These are phyloP conservation scores for Crotalaria pallida DNA, from an alignment of 306 rosid genomes.

Conservation along the genomic window DNA sequence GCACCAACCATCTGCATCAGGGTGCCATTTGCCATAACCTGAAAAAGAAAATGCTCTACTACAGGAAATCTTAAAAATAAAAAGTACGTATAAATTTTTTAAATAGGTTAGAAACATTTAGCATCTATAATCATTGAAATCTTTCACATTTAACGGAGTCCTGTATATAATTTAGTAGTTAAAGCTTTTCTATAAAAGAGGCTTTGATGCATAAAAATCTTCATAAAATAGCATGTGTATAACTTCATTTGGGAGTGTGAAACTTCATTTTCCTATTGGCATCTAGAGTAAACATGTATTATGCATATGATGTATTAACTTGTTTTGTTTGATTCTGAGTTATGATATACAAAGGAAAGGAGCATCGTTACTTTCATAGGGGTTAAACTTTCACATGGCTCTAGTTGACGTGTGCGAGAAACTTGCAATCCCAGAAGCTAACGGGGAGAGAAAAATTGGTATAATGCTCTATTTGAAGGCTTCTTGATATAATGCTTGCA, in stretches of 20 bases:
- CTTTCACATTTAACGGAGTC: neutral
- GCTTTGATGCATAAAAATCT: neutral
- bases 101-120: neutral
- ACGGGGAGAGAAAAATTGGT: no score
- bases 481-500: neutral
- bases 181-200: neutral
- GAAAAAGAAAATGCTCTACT: neutral
- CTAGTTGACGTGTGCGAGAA: no score
- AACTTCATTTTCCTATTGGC: no score
- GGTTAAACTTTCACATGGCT: no score
- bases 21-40: slow-evolving; percentile 56
- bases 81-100: neutral
- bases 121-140: neutral
- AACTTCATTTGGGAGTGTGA: no score
- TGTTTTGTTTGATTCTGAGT: no score
- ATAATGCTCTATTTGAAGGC: neutral
- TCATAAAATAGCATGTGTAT: neutral
- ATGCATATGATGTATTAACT: no score
- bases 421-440: no score
- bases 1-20: slow-evolving; percentile 68
- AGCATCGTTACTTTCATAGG: no score
- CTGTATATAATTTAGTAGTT: neutral
- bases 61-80: neutral
- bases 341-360: no score
- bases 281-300: no score